Conservation (phyloP, 2,329 filamentous ascomycete species). For the Talaromyces amestolkiae region DNA sequence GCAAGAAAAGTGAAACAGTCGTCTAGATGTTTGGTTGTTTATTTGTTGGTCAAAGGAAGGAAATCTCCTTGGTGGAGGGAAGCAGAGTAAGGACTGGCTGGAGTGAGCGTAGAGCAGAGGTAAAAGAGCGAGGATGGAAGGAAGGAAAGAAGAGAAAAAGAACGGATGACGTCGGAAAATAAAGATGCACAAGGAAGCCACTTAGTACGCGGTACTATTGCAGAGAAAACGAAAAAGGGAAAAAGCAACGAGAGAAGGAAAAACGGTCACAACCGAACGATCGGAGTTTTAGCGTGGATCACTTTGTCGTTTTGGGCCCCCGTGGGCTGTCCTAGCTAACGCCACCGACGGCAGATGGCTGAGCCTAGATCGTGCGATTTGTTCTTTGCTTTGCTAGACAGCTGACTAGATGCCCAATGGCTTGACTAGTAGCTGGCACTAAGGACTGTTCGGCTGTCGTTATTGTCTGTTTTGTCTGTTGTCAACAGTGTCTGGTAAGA, state of each 20-base stretch:
- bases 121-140: conserved; percentile 11
- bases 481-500: not conserved
- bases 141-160: conserved; percentile 20
- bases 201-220: conserved; percentile 23
- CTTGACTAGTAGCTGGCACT: not conserved
- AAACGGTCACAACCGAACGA: conserved; percentile 11
- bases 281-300: conserved; percentile 9
- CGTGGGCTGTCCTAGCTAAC: not conserved
- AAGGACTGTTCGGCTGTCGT: no score
- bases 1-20: not conserved
- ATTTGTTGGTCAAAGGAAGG: conserved; percentile 8
- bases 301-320: not conserved
- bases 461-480: not conserved
- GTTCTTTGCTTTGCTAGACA: not conserved
- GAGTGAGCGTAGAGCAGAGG: conserved; percentile 3
- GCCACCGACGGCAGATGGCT: conserved; percentile 12
- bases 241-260: conserved; percentile 12
- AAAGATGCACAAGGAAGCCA: conserved; percentile 22
- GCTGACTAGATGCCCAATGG: not conserved
- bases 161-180: conserved; percentile 22
- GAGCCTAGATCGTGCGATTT: conserved; percentile 8
- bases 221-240: not conserved
- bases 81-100: not conserved
- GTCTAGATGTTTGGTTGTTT: not conserved
- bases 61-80: conserved; percentile 15